phyloP scores from a whole-genome alignment of 2,329 filamentous ascomycete genomes.

The Ophiostoma pallidulum region DNA sequence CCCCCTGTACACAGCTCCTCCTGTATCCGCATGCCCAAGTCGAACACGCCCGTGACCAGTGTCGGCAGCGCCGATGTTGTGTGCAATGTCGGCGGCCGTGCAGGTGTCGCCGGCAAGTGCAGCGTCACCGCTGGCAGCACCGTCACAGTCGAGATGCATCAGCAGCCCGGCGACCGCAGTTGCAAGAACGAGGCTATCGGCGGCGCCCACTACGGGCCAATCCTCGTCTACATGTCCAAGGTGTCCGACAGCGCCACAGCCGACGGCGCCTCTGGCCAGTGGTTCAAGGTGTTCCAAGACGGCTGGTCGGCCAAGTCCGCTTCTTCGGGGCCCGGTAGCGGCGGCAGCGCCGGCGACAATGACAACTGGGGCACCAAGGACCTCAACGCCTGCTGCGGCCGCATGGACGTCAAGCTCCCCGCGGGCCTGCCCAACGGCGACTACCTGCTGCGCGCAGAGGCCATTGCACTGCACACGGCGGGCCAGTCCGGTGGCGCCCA shows the following conservation, averaged over 20 bases:
- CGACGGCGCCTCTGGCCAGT: constrained; percentile 32
- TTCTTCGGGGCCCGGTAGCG: too few relatives aligned
- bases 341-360: constrained; percentile 27
- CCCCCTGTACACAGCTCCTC: constrained; percentile 28
- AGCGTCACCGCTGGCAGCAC: constrained; percentile 36
- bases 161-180: constrained; percentile 32
- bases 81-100: constrained; percentile 33
- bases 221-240: constrained; percentile 39
- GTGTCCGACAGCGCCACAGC: constrained; percentile 37
- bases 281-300: constrained; percentile 44
- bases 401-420: constrained; percentile 29
- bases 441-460: constrained; percentile 40
- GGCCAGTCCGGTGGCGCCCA: constrained; percentile 25
- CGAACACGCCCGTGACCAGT: constrained; percentile 42
- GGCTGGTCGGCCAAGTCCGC: constrained; percentile 31
- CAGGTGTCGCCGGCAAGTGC: constrained; percentile 32
- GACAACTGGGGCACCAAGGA: constrained; percentile 39
- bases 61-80: constrained; percentile 33
- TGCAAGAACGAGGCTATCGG: constrained; percentile 41
- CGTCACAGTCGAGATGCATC: constrained; percentile 49
- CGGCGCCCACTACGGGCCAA: constrained; percentile 42
- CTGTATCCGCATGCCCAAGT: constrained; percentile 39
- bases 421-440: constrained; percentile 26
- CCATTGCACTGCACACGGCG: constrained; percentile 38
- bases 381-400: constrained; percentile 32